These are phyloP conservation scores for Russula vinacea DNA, from an alignment of 768 basidiomycete genomes.

Conservation along the genomic window DNA sequence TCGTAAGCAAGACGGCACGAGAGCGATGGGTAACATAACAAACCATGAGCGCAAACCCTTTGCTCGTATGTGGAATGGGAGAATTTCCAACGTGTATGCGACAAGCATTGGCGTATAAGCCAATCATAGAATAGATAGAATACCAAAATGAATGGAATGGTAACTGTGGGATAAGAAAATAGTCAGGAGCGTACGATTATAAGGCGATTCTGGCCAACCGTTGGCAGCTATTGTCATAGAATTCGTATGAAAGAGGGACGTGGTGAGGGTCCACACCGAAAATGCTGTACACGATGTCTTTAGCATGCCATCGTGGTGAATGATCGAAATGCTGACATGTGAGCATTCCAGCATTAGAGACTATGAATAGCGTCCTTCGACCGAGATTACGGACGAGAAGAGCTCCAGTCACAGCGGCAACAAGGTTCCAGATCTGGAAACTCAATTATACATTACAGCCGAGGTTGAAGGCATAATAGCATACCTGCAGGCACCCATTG, in stretches of 20 bases:
- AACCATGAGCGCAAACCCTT: conserved; percentile 75
- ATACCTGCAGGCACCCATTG: conserved; percentile 59
- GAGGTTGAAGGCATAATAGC: background rate
- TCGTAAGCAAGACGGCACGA: background rate
- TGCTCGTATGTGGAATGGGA: conserved; percentile 76
- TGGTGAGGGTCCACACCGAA: conserved; percentile 52
- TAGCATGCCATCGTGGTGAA: background rate
- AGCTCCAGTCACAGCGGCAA: conserved; percentile 56
- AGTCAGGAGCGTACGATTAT: background rate
- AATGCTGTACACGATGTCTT: conserved; percentile 42
- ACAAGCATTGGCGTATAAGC: conserved; percentile 74
- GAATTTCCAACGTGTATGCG: conserved; percentile 66
- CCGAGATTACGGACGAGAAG: conserved; percentile 66
- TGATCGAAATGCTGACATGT: conserved; percentile 40
- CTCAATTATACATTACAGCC: background rate
- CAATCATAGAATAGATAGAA: conserved; percentile 56
- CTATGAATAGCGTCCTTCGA: conserved; percentile 63
- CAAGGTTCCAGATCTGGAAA: conserved; percentile 57
- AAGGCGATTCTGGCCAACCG: conserved; percentile 29
- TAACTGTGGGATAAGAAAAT: conserved; percentile 40
- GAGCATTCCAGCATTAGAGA: conserved; percentile 60
- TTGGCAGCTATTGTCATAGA: conserved; percentile 36
- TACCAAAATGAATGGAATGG: conserved; percentile 64
- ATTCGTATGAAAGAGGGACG: conserved; percentile 40
- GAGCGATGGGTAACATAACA: conserved; percentile 32